These are phyloP conservation scores for Tricholoma matsutake DNA, from an alignment of 768 basidiomycete genomes.

Conservation along the genomic window DNA sequence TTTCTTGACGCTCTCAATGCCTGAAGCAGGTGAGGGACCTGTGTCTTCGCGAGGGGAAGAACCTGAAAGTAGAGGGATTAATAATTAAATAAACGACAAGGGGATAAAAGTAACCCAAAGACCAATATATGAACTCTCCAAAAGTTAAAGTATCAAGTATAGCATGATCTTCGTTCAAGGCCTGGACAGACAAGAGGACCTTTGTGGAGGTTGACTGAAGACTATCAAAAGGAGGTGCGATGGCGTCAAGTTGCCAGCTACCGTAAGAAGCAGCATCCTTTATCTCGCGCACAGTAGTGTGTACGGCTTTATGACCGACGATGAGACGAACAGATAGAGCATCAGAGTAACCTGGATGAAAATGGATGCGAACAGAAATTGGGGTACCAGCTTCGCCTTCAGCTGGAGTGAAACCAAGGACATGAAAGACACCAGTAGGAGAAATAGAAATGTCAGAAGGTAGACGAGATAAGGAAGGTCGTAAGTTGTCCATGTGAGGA, in stretches of 20 bases:
- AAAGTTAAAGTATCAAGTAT: slow-evolving; percentile 66
- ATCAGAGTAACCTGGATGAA: slow-evolving; percentile 47
- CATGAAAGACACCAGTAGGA: slow-evolving; percentile 52
- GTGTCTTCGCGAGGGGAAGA: slow-evolving; percentile 1
- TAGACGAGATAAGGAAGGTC: neutral
- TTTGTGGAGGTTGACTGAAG: slow-evolving; percentile 38
- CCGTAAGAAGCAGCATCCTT: slow-evolving; percentile 40
- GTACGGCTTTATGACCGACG: slow-evolving; percentile 64
- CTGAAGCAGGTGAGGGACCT: neutral
- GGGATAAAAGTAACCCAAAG: slow-evolving; percentile 32
- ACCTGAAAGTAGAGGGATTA: neutral
- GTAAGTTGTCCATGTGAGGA: neutral
- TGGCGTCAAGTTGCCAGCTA: slow-evolving; percentile 63
- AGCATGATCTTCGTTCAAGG: slow-evolving; percentile 48
- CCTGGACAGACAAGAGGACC: slow-evolving; percentile 59
- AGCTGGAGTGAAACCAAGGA: slow-evolving; percentile 61
- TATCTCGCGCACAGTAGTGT: slow-evolving; percentile 60
- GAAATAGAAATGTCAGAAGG: slow-evolving; percentile 38
- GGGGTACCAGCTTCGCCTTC: slow-evolving; percentile 63
- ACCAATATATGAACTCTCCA: slow-evolving; percentile 68
- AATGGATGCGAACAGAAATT: slow-evolving; percentile 63
- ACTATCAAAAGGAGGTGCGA: slow-evolving; percentile 53
- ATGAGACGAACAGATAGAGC: slow-evolving; percentile 70
- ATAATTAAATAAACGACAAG: slow-evolving; percentile 4
- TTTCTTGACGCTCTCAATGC: slow-evolving; percentile 19